A percentile compares a stretch with the other conserved stretches of the same genome.
phyloP scores from a whole-genome alignment of 2,329 filamentous ascomycete genomes.

The Sporothrix sp. region DNA sequence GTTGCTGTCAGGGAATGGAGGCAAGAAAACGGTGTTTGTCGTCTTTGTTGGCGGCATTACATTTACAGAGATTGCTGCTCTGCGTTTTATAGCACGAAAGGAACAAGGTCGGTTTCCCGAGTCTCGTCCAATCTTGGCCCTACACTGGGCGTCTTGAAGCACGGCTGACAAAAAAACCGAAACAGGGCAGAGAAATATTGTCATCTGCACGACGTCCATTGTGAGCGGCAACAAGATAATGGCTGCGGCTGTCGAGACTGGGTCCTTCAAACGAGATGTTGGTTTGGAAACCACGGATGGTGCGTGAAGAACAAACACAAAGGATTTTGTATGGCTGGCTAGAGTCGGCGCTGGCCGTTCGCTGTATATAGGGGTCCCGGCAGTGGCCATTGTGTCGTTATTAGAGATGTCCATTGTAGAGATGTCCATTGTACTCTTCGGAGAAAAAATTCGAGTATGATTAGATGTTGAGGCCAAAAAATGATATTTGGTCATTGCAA shows the following conservation, averaged over 20 bases:
- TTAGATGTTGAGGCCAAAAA: no score
- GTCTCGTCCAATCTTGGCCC: neutral
- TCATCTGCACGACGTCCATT: slow-evolving; percentile 88
- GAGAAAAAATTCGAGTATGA: no score
- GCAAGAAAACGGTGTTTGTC: slow-evolving; percentile 82
- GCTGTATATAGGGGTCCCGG: no score
- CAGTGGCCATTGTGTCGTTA: no score
- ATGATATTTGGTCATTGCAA: no score
- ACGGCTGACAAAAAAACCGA: neutral
- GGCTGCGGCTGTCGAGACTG: slow-evolving; percentile 69
- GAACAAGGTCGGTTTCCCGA: slow-evolving; percentile 50
- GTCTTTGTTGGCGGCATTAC: slow-evolving; percentile 97
- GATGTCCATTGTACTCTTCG: no score
- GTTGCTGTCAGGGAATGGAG: slow-evolving; percentile 64
- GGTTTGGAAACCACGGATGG: neutral
- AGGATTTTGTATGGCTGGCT: no score
- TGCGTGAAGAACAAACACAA: no score
- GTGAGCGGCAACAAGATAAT: slow-evolving; percentile 86
- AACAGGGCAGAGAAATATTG: slow-evolving; percentile 49
- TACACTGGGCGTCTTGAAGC: neutral
- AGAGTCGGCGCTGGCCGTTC: no score
- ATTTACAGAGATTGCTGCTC: slow-evolving; percentile 87
- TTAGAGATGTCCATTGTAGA: no score
- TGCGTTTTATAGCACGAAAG: slow-evolving; percentile 80
- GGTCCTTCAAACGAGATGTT: slow-evolving; percentile 43